Evolutionary conservation across 768 basidiomycete species (phyloP).

Genomic region (Tricholoma bakamatsutake): DNA sequence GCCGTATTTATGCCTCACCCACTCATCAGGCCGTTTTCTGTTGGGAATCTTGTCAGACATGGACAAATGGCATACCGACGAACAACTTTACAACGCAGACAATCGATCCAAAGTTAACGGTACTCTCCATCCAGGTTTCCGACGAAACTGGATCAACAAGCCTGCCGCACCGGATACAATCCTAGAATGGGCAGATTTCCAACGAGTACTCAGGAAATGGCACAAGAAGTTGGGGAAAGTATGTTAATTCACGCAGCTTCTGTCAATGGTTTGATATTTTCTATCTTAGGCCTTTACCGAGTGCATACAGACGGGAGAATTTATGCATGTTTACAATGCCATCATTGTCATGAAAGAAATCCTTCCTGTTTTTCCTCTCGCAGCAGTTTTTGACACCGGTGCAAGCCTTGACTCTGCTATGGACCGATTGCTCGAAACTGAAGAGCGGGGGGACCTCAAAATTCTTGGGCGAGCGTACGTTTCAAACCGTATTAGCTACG

Average conservation of each 20-base stretch:
- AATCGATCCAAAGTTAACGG: constrained; percentile 61
- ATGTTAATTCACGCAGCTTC: constrained; percentile 4
- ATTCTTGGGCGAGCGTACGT: constrained; percentile 72
- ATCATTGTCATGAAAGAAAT: constrained; percentile 91
- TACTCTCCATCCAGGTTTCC: constrained; percentile 65
- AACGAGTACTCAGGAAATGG: constrained; percentile 75
- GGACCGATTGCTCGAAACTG: constrained; percentile 61
- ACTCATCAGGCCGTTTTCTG: constrained; percentile 73
- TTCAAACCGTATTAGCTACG: not conserved
- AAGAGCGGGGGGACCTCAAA: constrained; percentile 81
- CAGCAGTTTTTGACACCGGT: constrained; percentile 51
- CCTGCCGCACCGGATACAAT: constrained; percentile 43
- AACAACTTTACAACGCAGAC: constrained; percentile 65
- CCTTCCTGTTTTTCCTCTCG: constrained; percentile 80
- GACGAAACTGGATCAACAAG: constrained; percentile 44
- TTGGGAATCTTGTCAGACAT: constrained; percentile 73
- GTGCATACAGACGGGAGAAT: constrained; percentile 83
- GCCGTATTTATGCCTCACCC: constrained; percentile 1
- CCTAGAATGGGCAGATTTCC: constrained; percentile 66
- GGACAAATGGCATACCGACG: constrained; percentile 74
- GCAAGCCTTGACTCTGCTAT: constrained; percentile 52
- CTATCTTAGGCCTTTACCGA: constrained; percentile 61
- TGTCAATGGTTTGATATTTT: not conserved
- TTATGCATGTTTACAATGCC: constrained; percentile 98
- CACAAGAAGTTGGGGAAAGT: constrained; percentile 73